Base-by-base conservation (phyloP, 2,329 filamentous ascomycete species). In the Hypoxylon sp. region DNA sequence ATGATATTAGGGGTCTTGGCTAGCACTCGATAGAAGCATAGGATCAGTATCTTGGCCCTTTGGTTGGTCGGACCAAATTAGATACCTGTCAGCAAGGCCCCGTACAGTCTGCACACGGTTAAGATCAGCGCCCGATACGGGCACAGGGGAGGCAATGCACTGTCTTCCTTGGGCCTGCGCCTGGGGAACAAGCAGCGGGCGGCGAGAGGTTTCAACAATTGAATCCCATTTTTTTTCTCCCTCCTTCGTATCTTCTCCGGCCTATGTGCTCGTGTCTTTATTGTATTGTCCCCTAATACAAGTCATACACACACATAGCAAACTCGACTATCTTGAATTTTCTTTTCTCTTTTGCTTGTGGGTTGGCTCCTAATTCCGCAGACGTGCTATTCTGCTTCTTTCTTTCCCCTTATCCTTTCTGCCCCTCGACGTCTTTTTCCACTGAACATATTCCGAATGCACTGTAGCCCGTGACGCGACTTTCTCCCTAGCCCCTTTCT, bases 311-410 rank as follows among this genome's bases (percentile, higher is more conserved):
- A 55, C 55, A 40, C 51, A 40, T 78, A 46, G 61, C 62, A 23
- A 77, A 61, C 58, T 53, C 49, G 48, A 61, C 51, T 58, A 45
- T 61, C 51, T 59, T 75, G 9, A 52, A 60, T 64, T 43, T 48
- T 50, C 53, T 42, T 40, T 55, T 48, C n/a, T n/a, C 60, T 50
- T 52, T 60, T 55, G 55, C 61, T 60, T 50, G 8, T 38, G 45
- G 29, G 54, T 58, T 58, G 55, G 50, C 52, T 62, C 53, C 60
- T 56, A 57, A 54, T 41, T 43, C 48, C 54, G 57, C 54, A 59
- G 61, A 64, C 45, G 40, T 45, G 7, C 45, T 18, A n/a, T 18
- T 59, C 59, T 60, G 48, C 52, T 59, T 60, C 31, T 17, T 49
- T 42, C 53, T 47, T 58, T 47, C 35, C 53, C 50, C 46, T 53